Base-by-base conservation (phyloP, 768 basidiomycete genomes). In the Favolaschia claudopus region DNA sequence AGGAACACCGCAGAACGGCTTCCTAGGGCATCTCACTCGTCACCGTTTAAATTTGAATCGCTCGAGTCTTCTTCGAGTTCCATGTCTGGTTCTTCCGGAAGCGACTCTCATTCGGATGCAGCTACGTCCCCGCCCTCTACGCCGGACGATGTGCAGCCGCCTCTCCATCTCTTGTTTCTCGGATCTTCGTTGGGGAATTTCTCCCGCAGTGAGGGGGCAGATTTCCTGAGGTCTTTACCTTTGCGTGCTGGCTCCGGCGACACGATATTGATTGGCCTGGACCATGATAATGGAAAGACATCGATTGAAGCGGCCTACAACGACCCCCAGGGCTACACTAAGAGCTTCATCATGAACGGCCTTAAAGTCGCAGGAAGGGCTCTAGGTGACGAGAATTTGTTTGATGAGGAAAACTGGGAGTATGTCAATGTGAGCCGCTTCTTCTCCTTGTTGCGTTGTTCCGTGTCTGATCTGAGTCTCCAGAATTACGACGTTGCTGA, bases 151-250 rank as follows among this genome's bases (percentile, higher is more conserved):
- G 65, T 68, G 20, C 71, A 77, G 40, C 72, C 76, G 3, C 88
- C 91, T 14, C 72, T 94, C 29, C 95, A 97, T 68, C 77, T 98
- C 50, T 78, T 99, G 60, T 98, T 97, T 78, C 79, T 99, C 17
- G 97, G 96, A 0, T 95, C 92, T 0, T 93, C 93, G 1, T 71
- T 99, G 7, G 97, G 96, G 7, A 99, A 98, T 77, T 98, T 99
- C 72, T 67, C 79, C 6, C 84, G 94, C 13, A 77, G 79, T 5
- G 89, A 83, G 22, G 91, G 89, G 9, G 82, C 81, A 0, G 74
- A 80, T 0, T 98, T 99, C 74, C 83, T 99, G 47, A 80, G 80
- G 7, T 85, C 86, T 3, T 76, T 98, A 27, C 95, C 95, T 5
- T 78, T 98, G 24, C 86, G 89, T 14, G 76, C 91, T 10, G 84